Base-by-base conservation (phyloP, 2,329 filamentous ascomycete species). In the Microdochium trichocladiopsis region DNA sequence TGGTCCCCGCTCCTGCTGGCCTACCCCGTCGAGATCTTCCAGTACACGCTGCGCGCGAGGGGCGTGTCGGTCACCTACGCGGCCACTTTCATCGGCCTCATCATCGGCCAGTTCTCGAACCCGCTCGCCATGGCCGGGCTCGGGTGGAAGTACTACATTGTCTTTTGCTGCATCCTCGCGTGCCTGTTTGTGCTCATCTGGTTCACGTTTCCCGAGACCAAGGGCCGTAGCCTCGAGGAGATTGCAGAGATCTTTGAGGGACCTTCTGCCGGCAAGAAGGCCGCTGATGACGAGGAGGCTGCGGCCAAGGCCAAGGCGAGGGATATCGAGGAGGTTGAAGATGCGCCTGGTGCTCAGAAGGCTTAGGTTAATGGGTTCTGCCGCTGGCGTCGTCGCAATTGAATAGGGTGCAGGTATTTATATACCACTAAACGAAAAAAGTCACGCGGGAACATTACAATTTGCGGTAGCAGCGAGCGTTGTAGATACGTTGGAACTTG, bases 71-170 rank as follows among this genome's bases (percentile, higher is more conserved):
- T 50, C 31, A 50, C 51, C 10, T 43, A 23, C 25, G 47, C 45
- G 11, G n/a, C 48, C 6, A 53, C 48, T 5, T 58, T 50, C 12
- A 47, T 45, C 12, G 49, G 49, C 3, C 43, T 66, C 12, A 65
- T 60, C 1, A 66, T 73, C 45, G 70, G 68, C 21, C 69, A 70
- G 52, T 69, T 70, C 45, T 66, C 70, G 47, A 73, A 72, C 49
- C 72, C 72, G 0, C 67, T 74, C 4, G 70, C 67, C 0, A 64
- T 75, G 50, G 55, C 61, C 1, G 61, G 55, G 0, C 66, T 74
- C 11, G 60, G 55, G 0, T 74, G 71, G 69, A 69, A 63, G 48
- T 73, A 72, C 53, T 74, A 70, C 47, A 65, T 68, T 37, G 62
- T 73, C 10, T 73, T 69, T 50, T 63, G 66, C 52, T 66, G 64